Conservation (phyloP, 495 filamentous ascomycete genomes). For the Aspergillus nanangensis region DNA sequence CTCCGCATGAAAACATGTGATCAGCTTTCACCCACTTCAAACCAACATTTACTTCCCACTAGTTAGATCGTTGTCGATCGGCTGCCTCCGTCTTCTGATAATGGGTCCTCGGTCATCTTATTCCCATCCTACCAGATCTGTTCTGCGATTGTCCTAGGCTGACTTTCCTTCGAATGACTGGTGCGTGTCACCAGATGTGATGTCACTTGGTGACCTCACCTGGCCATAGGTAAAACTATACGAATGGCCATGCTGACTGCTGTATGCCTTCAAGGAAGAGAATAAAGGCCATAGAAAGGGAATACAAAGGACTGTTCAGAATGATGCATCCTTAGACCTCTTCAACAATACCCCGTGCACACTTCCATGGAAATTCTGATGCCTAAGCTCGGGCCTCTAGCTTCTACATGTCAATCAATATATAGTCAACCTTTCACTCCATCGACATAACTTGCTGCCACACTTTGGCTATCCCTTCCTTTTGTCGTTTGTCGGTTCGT, state of each 20-base stretch:
- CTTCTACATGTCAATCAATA: background rate
- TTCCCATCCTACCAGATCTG: no score
- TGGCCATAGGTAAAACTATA: no score
- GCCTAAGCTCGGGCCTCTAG: conserved; percentile 3
- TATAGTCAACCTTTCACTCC: background rate
- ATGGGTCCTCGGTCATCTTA: no score
- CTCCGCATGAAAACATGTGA: conserved; percentile 15
- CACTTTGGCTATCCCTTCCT: background rate
- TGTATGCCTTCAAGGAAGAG: background rate
- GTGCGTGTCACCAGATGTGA: conserved; percentile 13
- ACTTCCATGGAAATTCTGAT: no score
- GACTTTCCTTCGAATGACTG: background rate
- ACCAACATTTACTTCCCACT: conserved; percentile 2
- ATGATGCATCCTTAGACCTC: no score
- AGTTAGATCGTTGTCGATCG: conserved; percentile 7
- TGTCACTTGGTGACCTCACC: conserved; percentile 18
- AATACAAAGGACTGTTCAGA: no score
- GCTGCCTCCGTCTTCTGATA: conserved; percentile 10
- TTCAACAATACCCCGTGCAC: no score
- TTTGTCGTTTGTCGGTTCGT: no score
- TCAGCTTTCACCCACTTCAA: conserved; percentile 3
- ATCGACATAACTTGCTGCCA: background rate
- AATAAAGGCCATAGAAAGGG: background rate
- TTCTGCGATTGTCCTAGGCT: background rate
- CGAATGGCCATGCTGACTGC: no score